Conservation (phyloP, 176 grass and related monocot species). For the Typha latifolia region DNA sequence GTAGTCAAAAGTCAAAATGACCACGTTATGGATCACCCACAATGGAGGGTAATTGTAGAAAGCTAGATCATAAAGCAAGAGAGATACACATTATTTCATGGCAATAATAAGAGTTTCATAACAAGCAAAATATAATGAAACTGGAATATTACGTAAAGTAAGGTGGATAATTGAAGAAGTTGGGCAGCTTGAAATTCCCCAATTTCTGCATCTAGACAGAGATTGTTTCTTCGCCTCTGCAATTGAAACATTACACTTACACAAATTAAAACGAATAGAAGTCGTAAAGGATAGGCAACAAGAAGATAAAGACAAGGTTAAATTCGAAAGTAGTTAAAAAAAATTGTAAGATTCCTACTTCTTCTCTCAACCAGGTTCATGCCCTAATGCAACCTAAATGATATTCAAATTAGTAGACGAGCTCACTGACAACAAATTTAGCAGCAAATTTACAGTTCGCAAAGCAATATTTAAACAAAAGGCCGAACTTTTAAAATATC, state of each 20-base stretch:
- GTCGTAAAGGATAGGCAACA: not conserved
- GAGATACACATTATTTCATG: not conserved
- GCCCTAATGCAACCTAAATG: too few species aligned
- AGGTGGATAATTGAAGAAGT: slow-evolving; percentile 84
- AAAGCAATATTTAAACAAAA: too few species aligned
- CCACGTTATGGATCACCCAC: not conserved
- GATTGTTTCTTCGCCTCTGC: not conserved
- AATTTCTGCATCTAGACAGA: slow-evolving; percentile 37
- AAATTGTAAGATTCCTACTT: too few species aligned
- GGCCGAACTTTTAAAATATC: too few species aligned
- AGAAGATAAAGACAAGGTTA: not conserved
- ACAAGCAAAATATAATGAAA: not conserved
- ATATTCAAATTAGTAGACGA: too few species aligned
- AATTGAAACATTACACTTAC: not conserved
- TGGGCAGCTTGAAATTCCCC: slow-evolving; percentile 57
- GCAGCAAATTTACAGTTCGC: too few species aligned
- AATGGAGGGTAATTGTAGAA: not conserved
- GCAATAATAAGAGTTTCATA: not conserved
- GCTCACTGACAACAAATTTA: too few species aligned
- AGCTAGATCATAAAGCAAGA: not conserved
- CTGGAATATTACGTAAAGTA: slow-evolving; percentile 72
- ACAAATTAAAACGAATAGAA: not conserved
- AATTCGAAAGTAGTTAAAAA: not conserved
- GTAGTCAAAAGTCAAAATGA: not conserved
- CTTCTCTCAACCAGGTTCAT: too few species aligned